Evolutionary conservation across 208 protist species (phyloP).

Genomic region (Leptomonas pyrrhocoris): DNA sequence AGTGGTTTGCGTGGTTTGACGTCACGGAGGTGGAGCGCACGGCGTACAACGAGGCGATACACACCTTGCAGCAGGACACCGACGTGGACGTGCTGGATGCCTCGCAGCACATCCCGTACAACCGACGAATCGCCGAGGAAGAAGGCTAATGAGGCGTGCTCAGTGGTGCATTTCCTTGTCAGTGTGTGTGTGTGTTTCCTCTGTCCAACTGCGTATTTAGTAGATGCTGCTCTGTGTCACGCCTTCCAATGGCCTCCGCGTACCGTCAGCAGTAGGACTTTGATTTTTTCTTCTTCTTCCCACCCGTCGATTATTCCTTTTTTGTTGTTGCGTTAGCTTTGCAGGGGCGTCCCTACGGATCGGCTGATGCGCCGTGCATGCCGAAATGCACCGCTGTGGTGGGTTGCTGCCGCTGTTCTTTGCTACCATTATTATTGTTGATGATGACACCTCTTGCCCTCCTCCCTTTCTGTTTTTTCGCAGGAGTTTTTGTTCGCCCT

Average conservation of each 20-base stretch:
- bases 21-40: constrained; percentile 18
- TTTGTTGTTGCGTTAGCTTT: too few relatives aligned
- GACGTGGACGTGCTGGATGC: constrained; percentile 59
- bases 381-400: too few relatives aligned
- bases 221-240: too few relatives aligned
- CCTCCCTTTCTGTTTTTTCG: constrained; percentile 1
- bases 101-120: constrained; percentile 30
- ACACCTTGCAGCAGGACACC: constrained; percentile 48
- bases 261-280: too few relatives aligned
- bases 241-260: too few relatives aligned
- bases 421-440: constrained; percentile 6
- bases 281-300: too few relatives aligned
- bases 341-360: too few relatives aligned
- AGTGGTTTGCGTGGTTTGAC: constrained; percentile 54
- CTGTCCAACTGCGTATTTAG: too few relatives aligned
- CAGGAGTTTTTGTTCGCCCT: constrained; percentile 7
- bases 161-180: constrained; percentile 2
- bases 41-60: constrained; percentile 45
- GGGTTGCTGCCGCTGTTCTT: neutral
- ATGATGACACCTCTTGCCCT: too few relatives aligned
- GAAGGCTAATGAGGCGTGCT: neutral
- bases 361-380: too few relatives aligned
- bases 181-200: neutral
- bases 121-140: neutral
- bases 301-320: too few relatives aligned